Base-by-base conservation (phyloP, 176 grass and related monocot genomes). In the Avena atlantica region DNA sequence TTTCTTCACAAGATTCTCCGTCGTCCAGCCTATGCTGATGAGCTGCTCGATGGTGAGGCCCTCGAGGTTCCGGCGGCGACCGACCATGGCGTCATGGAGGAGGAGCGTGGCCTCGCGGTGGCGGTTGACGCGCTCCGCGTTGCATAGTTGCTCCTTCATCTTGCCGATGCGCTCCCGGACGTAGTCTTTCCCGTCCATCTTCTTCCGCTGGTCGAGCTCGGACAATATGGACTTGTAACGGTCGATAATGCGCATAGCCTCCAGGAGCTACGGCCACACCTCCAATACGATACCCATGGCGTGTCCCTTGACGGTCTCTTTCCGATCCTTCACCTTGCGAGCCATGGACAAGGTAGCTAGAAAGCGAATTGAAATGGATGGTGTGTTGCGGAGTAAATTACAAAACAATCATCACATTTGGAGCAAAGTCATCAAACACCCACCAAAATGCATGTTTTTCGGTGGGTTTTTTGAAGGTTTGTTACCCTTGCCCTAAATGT, bases 181-280 rank as follows among this genome's bases (percentile, higher is more conserved):
- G 73, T 89, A 86, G 6, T 51, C 81, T 42, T 89, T 80, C 2
- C 81, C 85, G 65, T 93, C 75, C 45, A 91, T 77, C 91, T 86
- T 93, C 50, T 93, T 91, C 56, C 78, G 74, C 40, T 79, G 86
- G 49, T 93, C 81, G 3, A 87, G 51, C 78, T 93, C 87, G 2
- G 85, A 82, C 87, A n/a, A n/a, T n/a, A 86, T 72, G 12, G 74
- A 51, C 81, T 25, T 83, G 83, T 93, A 93, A 0, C 87, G 86
- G 0, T 55, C 11, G 1, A 96, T 34, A 1, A 85, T 12, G 7
- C 44, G 0, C 23, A 31, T 53, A 6, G 47, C 68, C 60, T 62
- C 77, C 3, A 6, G 20, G 12, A 13, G 12, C 12, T 56, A 45
- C 20, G 36, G 77, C 13, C 20, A 79, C 12, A 23, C 57, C 57